Conservation (phyloP, 2,329 filamentous ascomycete genomes). For the Sarocladium brachiariae region DNA sequence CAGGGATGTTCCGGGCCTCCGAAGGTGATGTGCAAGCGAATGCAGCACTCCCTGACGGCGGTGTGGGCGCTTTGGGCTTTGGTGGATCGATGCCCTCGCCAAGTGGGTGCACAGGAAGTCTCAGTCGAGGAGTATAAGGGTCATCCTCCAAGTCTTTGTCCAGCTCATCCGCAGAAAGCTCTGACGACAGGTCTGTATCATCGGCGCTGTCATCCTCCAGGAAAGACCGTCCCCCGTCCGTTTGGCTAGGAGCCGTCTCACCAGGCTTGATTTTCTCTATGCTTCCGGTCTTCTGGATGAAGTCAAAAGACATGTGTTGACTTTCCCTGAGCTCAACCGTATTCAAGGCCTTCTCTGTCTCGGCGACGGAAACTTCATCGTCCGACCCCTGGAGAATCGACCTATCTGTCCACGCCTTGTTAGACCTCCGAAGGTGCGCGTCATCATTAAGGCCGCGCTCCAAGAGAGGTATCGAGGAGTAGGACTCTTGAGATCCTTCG, state of each 20-base stretch:
- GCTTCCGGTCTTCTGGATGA: conserved; percentile 47
- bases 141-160: conserved; percentile 16
- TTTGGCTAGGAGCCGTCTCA: conserved; percentile 22
- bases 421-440: conserved; percentile 32
- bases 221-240: conserved; percentile 34
- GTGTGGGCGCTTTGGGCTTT: not conserved
- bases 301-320: conserved; percentile 43
- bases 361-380: conserved; percentile 23
- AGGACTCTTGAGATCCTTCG: conserved; percentile 64
- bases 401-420: conserved; percentile 45
- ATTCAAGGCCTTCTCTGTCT: conserved; percentile 17
- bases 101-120: conserved; percentile 29
- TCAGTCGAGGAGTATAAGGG: conserved; percentile 14
- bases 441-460: conserved; percentile 58
- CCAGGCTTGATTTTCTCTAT: conserved; percentile 36
- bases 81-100: conserved; percentile 15
- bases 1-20: not conserved
- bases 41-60: not conserved
- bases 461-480: conserved; percentile 69
- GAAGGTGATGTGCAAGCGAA: not conserved
- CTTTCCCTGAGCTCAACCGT: conserved; percentile 17
- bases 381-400: conserved; percentile 48
- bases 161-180: conserved; percentile 48
- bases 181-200: conserved; percentile 56
- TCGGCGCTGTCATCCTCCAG: conserved; percentile 44